These are phyloP conservation scores for Reutealis trisperma DNA, from an alignment of 345 rosid species.

Conservation along the genomic window DNA sequence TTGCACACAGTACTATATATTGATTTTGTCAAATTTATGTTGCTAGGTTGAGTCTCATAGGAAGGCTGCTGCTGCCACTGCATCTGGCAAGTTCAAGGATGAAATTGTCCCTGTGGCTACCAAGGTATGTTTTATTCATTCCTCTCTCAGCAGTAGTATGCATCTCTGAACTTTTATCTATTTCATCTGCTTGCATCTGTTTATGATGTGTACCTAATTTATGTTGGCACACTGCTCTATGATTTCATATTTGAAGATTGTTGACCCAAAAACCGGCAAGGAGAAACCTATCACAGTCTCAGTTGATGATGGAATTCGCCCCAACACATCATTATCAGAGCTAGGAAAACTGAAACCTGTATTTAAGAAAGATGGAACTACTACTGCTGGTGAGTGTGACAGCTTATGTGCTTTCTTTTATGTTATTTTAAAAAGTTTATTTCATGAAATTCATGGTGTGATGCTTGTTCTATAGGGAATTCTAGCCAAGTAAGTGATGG, in stretches of 20 bases:
- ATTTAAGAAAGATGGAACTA: constrained; percentile 85
- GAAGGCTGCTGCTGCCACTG: constrained; percentile 93
- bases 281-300: constrained; percentile 71
- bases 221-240: constrained; percentile 4
- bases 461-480: constrained; percentile 51
- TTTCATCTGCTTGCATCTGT: neutral
- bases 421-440: constrained; percentile 1
- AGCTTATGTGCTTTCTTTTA: neutral
- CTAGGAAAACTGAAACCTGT: constrained; percentile 72
- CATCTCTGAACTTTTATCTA: neutral
- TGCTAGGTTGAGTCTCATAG: constrained; percentile 87
- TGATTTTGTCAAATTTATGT: constrained; percentile 13
- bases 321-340: constrained; percentile 62
- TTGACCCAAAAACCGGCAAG: constrained; percentile 83
- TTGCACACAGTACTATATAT: neutral
- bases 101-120: constrained; percentile 87
- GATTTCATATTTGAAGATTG: constrained; percentile 51
- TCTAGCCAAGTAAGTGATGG: constrained; percentile 96
- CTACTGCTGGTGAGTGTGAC: constrained; percentile 76
- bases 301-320: constrained; percentile 91
- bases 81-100: constrained; percentile 80
- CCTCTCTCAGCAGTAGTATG: neutral
- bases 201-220: neutral
- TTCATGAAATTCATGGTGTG: neutral
- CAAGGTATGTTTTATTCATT: constrained; percentile 53